These are phyloP conservation scores for Metahyphopichia silvanorum DNA, from an alignment of 805 yeast species.

Conservation along the genomic window DNA sequence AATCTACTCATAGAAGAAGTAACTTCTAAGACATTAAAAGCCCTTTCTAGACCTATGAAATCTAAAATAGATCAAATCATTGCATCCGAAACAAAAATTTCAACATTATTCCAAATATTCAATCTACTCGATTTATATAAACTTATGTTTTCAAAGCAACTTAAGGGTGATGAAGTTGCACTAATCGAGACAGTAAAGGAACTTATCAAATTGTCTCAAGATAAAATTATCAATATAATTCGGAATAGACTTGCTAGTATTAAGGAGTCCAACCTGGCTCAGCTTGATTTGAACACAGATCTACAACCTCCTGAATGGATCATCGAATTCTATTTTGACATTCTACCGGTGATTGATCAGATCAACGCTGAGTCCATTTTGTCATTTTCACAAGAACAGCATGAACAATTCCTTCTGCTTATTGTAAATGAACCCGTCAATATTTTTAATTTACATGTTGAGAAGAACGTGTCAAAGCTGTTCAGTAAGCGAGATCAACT, in stretches of 20 bases:
- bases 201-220: conserved; percentile 23
- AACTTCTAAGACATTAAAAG: conserved; percentile 48
- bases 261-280: conserved; percentile 33
- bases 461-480: conserved; percentile 18
- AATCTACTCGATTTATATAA: conserved; percentile 66
- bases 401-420: conserved; percentile 34
- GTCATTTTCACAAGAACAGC: conserved; percentile 32
- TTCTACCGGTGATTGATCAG: conserved; percentile 55
- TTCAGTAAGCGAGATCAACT: conserved; percentile 29
- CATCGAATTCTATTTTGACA: conserved; percentile 57
- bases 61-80: conserved; percentile 67
- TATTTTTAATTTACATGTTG: conserved; percentile 32
- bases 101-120: conserved; percentile 54
- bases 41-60: conserved; percentile 58
- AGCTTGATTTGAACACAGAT: conserved; percentile 46
- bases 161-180: conserved; percentile 13
- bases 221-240: conserved; percentile 22
- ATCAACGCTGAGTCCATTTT: conserved; percentile 36
- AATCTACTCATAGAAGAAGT: conserved; percentile 30
- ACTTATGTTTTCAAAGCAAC: conserved; percentile 59
- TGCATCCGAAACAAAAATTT: conserved; percentile 58
- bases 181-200: conserved; percentile 20
- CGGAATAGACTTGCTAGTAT: conserved; percentile 30
- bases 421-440: conserved; percentile 47
- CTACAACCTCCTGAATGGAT: conserved; percentile 85